A percentile compares a stretch with the other conserved stretches of the same genome.
Conservation (phyloP, 2,329 filamentous ascomycete species). For the Sclerotinia trifoliorum region DNA sequence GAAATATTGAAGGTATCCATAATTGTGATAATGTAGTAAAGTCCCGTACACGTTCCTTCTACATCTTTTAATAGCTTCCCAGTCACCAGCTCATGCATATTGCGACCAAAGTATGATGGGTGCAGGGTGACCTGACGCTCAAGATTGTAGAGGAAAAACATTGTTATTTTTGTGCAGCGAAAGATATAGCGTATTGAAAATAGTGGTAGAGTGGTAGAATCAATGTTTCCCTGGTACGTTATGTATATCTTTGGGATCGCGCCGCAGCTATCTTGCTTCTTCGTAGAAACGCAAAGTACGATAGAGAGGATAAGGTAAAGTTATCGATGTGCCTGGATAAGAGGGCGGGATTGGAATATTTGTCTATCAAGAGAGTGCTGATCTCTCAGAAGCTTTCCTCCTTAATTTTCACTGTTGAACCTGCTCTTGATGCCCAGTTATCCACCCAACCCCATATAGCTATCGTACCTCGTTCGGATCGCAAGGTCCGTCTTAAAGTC, state of each 20-base stretch:
- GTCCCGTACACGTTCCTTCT: conserved; percentile 91
- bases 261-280: not conserved
- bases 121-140: conserved; percentile 93
- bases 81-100: conserved; percentile 88
- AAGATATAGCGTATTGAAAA: conserved; percentile 1
- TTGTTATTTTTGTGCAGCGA: conserved; percentile 42
- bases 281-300: not conserved
- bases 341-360: not conserved
- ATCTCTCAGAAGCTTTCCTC: conserved; percentile 2
- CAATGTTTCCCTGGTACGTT: not conserved
- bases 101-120: conserved; percentile 93
- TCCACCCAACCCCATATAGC: conserved; percentile 15
- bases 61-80: conserved; percentile 88
- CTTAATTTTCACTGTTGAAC: not conserved
- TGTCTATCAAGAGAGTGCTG: conserved; percentile 4
- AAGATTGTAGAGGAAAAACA: conserved; percentile 99
- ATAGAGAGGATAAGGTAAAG: not conserved
- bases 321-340: not conserved
- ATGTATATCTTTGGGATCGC: not conserved
- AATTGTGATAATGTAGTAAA: conserved; percentile 97
- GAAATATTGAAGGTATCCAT: conserved; percentile 96
- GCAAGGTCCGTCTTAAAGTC: not conserved
- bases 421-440: not conserved
- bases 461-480: conserved; percentile 10
- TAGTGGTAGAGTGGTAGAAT: conserved; percentile 10